Evolutionary conservation across 2,329 filamentous ascomycete genomes (phyloP).

Genomic region (Ilyonectria mors-panacis): DNA sequence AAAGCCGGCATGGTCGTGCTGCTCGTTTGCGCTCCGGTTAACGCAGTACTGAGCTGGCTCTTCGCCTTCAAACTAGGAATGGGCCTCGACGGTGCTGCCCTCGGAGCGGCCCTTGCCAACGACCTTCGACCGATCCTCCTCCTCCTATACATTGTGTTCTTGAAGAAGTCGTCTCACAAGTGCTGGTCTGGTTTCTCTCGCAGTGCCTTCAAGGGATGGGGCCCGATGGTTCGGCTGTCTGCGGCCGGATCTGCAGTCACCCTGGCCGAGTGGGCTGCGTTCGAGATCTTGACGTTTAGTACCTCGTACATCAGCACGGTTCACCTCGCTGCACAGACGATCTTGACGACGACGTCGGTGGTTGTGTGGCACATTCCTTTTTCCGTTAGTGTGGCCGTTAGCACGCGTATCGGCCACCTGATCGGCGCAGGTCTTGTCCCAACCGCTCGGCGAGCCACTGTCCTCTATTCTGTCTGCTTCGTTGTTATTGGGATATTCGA

Average conservation of each 20-base stretch:
- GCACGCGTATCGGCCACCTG: slow-evolving; percentile 59
- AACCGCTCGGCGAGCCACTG: slow-evolving; percentile 50
- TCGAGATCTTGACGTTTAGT: slow-evolving; percentile 61
- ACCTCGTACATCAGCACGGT: slow-evolving; percentile 61
- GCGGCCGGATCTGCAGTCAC: slow-evolving; percentile 57
- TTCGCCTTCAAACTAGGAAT: slow-evolving; percentile 60
- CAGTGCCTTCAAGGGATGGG: slow-evolving; percentile 56
- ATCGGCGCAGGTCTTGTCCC: slow-evolving; percentile 55
- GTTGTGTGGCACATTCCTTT: slow-evolving; percentile 62
- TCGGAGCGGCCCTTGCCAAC: slow-evolving; percentile 65
- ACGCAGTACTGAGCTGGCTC: slow-evolving; percentile 64
- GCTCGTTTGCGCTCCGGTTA: slow-evolving; percentile 62
- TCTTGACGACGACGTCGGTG: slow-evolving; percentile 58
- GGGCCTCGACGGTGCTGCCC: slow-evolving; percentile 66
- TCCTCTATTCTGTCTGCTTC: slow-evolving; percentile 54
- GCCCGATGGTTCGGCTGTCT: slow-evolving; percentile 57
- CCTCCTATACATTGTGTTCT: slow-evolving; percentile 60
- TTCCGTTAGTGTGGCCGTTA: slow-evolving; percentile 58
- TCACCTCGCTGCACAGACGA: slow-evolving; percentile 59
- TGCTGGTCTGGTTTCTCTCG: slow-evolving; percentile 59
- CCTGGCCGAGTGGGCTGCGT: slow-evolving; percentile 60
- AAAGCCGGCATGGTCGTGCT: slow-evolving; percentile 63
- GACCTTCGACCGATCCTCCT: slow-evolving; percentile 64
- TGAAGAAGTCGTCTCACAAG: slow-evolving; percentile 52
- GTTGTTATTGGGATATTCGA: slow-evolving; percentile 52